Percentiles rank a stretch among this genome's conserved stretches.
These are phyloP conservation scores for Bromus sterilis DNA, from an alignment of 176 grass and related monocot genomes.

Conservation along the genomic window DNA sequence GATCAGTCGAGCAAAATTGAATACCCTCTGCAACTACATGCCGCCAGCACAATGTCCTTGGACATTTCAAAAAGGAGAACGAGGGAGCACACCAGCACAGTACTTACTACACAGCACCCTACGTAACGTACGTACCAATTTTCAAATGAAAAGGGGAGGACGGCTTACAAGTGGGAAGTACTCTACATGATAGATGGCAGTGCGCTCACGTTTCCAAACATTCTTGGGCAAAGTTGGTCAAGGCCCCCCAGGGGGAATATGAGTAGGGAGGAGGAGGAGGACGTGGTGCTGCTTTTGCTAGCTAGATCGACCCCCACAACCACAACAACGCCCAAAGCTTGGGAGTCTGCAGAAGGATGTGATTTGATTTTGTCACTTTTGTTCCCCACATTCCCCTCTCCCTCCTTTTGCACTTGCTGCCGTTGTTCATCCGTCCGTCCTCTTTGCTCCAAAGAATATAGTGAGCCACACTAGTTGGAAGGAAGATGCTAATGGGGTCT, in stretches of 20 bases:
- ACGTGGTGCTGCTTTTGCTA: constrained; percentile 13
- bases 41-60: background rate
- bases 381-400: constrained; percentile 11
- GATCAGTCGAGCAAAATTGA: constrained; percentile 7
- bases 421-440: constrained; percentile 19
- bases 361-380: constrained; percentile 46
- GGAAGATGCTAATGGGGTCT: constrained; percentile 5
- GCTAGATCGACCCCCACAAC: constrained; percentile 2
- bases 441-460: constrained; percentile 26
- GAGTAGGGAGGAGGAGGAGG: no score
- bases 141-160: background rate
- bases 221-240: constrained; percentile 54
- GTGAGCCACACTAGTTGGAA: background rate
- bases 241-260: constrained; percentile 15
- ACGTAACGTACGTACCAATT: background rate
- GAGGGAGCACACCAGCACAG: background rate
- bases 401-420: background rate
- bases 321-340: background rate
- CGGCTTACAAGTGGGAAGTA: background rate
- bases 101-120: background rate
- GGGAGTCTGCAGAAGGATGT: constrained; percentile 18
- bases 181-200: background rate
- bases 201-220: background rate
- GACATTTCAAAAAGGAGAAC: constrained; percentile 7
- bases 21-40: background rate